Evolutionary conservation across 2,329 filamentous ascomycete species (phyloP).

Genomic region (Sodiomyces alkalinus): DNA sequence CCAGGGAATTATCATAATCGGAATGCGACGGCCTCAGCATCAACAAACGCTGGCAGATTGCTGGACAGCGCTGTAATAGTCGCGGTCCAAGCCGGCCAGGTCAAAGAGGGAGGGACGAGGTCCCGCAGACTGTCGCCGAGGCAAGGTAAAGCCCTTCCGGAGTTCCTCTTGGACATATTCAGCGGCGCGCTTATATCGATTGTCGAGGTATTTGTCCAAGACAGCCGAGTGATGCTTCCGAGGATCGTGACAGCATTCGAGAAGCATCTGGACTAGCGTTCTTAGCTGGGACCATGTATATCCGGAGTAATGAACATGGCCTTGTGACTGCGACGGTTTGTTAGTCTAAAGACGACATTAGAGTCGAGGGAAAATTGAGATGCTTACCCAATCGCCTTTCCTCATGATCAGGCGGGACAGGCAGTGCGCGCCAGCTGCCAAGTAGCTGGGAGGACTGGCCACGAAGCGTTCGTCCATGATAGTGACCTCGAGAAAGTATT

Average conservation of each 20-base stretch:
- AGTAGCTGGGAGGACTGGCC: conserved; percentile 74
- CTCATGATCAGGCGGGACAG: conserved; percentile 74
- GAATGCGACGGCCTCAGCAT: too few relatives aligned
- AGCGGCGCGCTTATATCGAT: conserved; percentile 74
- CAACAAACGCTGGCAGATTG: too few relatives aligned
- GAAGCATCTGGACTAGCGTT: conserved; percentile 59
- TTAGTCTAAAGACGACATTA: too few relatives aligned
- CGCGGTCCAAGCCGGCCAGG: conserved; percentile 5
- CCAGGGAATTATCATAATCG: too few relatives aligned
- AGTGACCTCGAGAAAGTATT: conserved; percentile 93
- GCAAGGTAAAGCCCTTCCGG: conserved; percentile 38
- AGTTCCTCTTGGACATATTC: conserved; percentile 66
- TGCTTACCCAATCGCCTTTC: conserved; percentile 84
- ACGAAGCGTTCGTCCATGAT: conserved; percentile 98
- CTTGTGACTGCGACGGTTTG: conserved; percentile 43
- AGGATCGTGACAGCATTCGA: conserved; percentile 77
- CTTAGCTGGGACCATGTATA: conserved; percentile 80
- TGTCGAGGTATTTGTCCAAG: conserved; percentile 83
- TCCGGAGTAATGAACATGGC: conserved; percentile 83
- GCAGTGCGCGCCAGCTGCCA: conserved; percentile 85
- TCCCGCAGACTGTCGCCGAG: conserved; percentile 25
- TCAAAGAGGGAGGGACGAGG: conserved; percentile 9
- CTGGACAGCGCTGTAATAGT: too few relatives aligned
- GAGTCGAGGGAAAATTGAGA: too few relatives aligned
- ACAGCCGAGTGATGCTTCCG: conserved; percentile 72